Evolutionary conservation across 768 basidiomycete species (phyloP).

Genomic region (Collybia sp.): DNA sequence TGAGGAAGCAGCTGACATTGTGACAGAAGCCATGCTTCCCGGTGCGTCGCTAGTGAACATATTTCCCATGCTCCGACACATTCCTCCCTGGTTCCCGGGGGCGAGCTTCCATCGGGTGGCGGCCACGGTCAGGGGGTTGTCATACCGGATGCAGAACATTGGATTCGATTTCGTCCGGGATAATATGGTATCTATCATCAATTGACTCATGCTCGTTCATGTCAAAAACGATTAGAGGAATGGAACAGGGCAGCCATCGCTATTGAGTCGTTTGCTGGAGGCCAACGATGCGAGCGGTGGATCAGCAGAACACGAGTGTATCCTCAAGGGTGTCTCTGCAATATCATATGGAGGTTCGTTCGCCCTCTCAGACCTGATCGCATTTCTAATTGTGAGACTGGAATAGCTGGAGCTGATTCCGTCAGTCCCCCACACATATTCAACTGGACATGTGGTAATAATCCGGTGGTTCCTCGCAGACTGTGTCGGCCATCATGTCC

Average conservation of each 20-base stretch:
- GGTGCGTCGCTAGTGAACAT: constrained; percentile 19
- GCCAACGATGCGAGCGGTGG: neutral
- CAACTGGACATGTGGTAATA: neutral
- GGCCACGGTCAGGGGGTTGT: constrained; percentile 6
- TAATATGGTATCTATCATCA: constrained; percentile 9
- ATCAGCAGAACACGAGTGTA: neutral
- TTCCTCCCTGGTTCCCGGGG: constrained; percentile 34
- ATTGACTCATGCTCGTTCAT: neutral
- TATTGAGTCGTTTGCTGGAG: constrained; percentile 5
- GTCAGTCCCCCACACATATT: constrained; percentile 16
- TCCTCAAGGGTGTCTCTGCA: neutral
- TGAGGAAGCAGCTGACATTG: constrained; percentile 12
- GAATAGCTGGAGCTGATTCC: constrained; percentile 11
- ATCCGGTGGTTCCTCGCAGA: constrained; percentile 14
- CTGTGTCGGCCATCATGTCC: constrained; percentile 12
- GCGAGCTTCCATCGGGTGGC: constrained; percentile 17
- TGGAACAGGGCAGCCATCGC: constrained; percentile 7
- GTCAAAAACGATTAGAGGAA: constrained; percentile 4
- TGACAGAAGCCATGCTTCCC: constrained; percentile 10
- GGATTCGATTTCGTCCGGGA: constrained; percentile 15
- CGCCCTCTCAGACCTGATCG: neutral
- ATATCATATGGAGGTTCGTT: neutral
- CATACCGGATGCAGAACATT: constrained; percentile 11
- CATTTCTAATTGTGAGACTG: neutral
- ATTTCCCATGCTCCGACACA: constrained; percentile 24